Evolutionary conservation across 2,329 filamentous ascomycete species (phyloP), one percentile per base, ranked within the genome.

Genomic region (Curvularia hawaiiensis): DNA sequence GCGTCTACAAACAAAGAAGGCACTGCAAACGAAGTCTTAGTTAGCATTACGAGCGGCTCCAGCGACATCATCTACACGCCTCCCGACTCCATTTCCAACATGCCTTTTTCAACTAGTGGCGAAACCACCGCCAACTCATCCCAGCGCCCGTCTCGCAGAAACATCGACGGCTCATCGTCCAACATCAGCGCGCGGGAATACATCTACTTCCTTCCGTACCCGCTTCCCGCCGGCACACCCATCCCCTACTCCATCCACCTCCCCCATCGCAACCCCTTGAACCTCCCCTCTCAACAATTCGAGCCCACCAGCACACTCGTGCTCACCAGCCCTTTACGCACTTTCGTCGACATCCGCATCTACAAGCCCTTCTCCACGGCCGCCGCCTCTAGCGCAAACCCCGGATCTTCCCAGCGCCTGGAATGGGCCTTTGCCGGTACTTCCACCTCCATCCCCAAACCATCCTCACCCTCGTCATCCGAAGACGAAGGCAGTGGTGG

Each of bases 341-440:
- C 78, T 38, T 90, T 88, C 68, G 83, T 90, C 38, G 88, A 90
- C 66, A 69, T 89, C 22, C 83, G 88, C 40, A 77, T 88, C 50
- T 69, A 83, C 47, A 74, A 71, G 20, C 65, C 72, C 0, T 50
- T 56, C 22, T 14, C 26, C 7, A 14, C 38, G 16, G 5, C 12
- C 2, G 33, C 20, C 4, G 20, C 40, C 7, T 16, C 48, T 4
- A 11, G 35, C 3, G 61, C 69, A 48, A 73, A 70, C 47, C 44
- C 38, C 4, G 73, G 70, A 28, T 71, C 75, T 59, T 65, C 22
- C 16, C 75, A 3, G 18, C 67, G 77, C 0, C 78, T 90, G 2
- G 86, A 90, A 64, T 90, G 88, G 88, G 87, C 83, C 4, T 87
- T 90, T 62, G 85, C 84, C 0, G 88, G 88, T 2, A 79, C 49